A percentile compares a stretch with the other conserved stretches of the same genome.
Conservation (phyloP, 345 rosid genomes). For the Iberis pinnata region DNA sequence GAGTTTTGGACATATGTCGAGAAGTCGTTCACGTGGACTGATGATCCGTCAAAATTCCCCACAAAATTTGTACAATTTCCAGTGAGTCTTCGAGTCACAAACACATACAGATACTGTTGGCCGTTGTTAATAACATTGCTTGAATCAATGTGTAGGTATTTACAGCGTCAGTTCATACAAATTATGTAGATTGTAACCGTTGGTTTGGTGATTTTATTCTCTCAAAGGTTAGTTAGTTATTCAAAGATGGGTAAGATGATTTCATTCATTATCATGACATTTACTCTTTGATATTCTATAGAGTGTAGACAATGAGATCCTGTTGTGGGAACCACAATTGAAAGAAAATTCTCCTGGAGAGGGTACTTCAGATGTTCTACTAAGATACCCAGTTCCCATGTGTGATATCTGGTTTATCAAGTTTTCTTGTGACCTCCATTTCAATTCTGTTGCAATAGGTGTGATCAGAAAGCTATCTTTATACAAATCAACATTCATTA, state of each 20-base stretch:
- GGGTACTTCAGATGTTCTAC: conserved; percentile 88
- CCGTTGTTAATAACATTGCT: conserved; percentile 6
- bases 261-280: not conserved
- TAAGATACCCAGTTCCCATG: conserved; percentile 83
- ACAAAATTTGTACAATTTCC: conserved; percentile 95
- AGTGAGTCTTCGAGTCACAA: conserved; percentile 37
- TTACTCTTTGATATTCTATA: conserved; percentile 21
- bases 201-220: conserved; percentile 94
- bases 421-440: conserved; percentile 83
- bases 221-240: conserved; percentile 56
- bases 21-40: conserved; percentile 89
- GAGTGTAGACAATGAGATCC: conserved; percentile 97
- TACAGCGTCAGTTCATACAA: conserved; percentile 90
- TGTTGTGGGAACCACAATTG: conserved; percentile 90
- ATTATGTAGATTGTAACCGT: conserved; percentile 86
- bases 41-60: conserved; percentile 84
- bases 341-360: conserved; percentile 98
- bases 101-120: not conserved
- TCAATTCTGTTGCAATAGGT: conserved; percentile 77
- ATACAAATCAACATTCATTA: not conserved
- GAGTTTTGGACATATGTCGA: conserved; percentile 99
- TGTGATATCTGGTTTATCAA: conserved; percentile 98
- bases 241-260: not conserved
- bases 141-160: conserved; percentile 58
- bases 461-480: conserved; percentile 4